Evolutionary conservation across 2,329 filamentous ascomycete genomes (phyloP).

Genomic region (Pyrenochaeta sp.): DNA sequence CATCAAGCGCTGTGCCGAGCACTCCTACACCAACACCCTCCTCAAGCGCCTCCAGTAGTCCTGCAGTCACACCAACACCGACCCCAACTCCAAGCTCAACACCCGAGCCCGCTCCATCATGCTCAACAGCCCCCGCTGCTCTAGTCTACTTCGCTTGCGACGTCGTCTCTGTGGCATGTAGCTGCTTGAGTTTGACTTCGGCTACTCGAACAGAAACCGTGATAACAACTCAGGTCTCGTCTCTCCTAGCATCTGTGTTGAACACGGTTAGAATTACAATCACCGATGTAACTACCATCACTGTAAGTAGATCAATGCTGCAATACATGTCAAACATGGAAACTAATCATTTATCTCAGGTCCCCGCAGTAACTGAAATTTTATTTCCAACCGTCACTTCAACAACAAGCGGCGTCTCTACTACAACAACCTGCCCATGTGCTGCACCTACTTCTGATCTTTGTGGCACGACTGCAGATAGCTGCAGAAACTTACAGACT

Average conservation of each 20-base stretch:
- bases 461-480: background rate
- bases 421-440: background rate
- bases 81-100: constrained; percentile 7
- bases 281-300: background rate
- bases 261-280: background rate
- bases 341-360: background rate
- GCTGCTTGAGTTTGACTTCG: constrained; percentile 16
- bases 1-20: background rate
- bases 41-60: background rate
- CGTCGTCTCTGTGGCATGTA: constrained; percentile 12
- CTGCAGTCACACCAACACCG: constrained; percentile 4
- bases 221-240: background rate
- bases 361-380: background rate
- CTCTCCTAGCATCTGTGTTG: background rate
- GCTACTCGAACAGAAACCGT: constrained; percentile 1
- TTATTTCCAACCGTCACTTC: background rate
- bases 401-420: background rate
- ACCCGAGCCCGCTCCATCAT: constrained; percentile 11
- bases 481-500: background rate
- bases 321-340: background rate
- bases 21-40: background rate
- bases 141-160: constrained; percentile 13
- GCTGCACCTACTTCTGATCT: background rate
- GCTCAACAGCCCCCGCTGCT: constrained; percentile 16
- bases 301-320: background rate